Conservation (phyloP, 139 green algal species). For the Chlamydomonas eustigma region DNA sequence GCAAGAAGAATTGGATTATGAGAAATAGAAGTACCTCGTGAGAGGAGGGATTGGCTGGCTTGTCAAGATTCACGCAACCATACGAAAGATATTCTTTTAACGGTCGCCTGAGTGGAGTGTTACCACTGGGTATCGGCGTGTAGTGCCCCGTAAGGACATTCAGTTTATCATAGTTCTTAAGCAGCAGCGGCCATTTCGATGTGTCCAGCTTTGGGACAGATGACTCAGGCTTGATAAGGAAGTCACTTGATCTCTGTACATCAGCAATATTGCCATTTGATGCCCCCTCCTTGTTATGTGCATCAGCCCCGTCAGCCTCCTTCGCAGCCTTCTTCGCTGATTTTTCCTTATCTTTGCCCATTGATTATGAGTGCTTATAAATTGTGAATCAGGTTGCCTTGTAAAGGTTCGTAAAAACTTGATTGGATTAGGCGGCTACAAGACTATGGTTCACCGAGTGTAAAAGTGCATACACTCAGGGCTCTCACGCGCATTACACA, state of each 20-base stretch:
- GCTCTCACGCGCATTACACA: too few species aligned
- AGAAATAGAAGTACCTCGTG: conserved; percentile 86
- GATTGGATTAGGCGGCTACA: too few species aligned
- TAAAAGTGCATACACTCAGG: too few species aligned
- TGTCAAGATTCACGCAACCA: conserved; percentile 98
- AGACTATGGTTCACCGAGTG: too few species aligned
- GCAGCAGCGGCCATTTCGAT: conserved; percentile 90
- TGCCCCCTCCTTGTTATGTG: conserved; percentile 7
- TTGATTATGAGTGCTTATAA: not conserved
- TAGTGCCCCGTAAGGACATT: conserved; percentile 92
- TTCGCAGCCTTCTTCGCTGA: conserved; percentile 28
- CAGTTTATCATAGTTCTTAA: conserved; percentile 95
- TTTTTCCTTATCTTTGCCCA: conserved; percentile 35
- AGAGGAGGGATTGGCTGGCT: conserved; percentile 93
- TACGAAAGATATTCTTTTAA: conserved; percentile 93
- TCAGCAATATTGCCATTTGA: conserved; percentile 15
- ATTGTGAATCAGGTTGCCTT: too few species aligned
- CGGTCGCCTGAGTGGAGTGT: conserved; percentile 83
- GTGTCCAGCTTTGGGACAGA: conserved; percentile 70
- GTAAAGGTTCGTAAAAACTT: too few species aligned
- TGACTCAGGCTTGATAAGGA: conserved; percentile 48
- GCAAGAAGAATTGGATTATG: too few species aligned
- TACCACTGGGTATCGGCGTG: conserved; percentile 91
- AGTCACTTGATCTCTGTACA: conserved; percentile 35
- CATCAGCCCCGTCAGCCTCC: conserved; percentile 4